Conservation (phyloP, 108 stramenopile genomes). For the Skeletonema menzelii region DNA sequence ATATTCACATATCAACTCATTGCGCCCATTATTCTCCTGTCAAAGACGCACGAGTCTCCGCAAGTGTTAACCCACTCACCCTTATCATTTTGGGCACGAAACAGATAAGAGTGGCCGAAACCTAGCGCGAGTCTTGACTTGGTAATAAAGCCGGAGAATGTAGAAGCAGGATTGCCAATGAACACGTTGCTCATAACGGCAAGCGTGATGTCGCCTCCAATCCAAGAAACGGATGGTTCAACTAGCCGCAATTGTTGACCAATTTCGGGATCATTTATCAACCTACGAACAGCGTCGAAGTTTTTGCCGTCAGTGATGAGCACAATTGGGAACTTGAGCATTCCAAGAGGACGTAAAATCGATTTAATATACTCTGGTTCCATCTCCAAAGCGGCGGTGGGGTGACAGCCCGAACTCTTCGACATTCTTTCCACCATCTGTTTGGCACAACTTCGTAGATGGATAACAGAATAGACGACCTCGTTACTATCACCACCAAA, state of each 20-base stretch:
- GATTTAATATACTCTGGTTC: conserved; percentile 43
- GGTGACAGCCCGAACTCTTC: conserved; percentile 11
- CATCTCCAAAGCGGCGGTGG: conserved; percentile 33
- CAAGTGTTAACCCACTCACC: conserved; percentile 28
- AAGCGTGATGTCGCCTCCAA: conserved; percentile 38
- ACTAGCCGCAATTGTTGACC: conserved; percentile 12
- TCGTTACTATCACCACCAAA: conserved; percentile 3
- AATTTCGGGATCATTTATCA: conserved; percentile 33
- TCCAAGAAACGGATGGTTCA: conserved; percentile 19
- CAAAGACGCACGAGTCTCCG: conserved; percentile 7
- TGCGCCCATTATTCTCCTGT: background rate
- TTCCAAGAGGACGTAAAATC: conserved; percentile 26
- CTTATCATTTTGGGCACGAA: conserved; percentile 16
- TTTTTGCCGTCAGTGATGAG: conserved; percentile 43
- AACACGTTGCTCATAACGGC: conserved; percentile 31
- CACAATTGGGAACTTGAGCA: conserved; percentile 37
- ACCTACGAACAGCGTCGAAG: conserved; percentile 11
- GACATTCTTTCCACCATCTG: background rate
- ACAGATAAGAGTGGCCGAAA: conserved; percentile 34
- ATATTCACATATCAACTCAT: background rate
- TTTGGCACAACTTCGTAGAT: conserved; percentile 13
- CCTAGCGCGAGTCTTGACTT: conserved; percentile 30
- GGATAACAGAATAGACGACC: conserved; percentile 17
- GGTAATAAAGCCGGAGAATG: conserved; percentile 33
- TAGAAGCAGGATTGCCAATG: conserved; percentile 48